Conservation (phyloP, 805 yeast species). For the Lachancea lanzarotensis region DNA sequence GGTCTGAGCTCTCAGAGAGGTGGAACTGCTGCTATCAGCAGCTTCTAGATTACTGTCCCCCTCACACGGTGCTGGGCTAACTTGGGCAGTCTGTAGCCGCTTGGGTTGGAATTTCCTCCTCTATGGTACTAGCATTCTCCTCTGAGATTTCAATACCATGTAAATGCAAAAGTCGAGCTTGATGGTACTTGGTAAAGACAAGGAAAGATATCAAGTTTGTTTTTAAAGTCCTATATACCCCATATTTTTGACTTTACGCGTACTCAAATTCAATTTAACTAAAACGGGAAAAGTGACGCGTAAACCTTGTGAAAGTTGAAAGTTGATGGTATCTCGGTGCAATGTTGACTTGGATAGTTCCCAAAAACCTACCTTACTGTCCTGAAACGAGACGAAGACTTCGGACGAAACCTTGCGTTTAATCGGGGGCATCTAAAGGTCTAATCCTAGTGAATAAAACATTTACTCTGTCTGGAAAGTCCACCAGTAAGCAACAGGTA, state of each 20-base stretch:
- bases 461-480: not conserved
- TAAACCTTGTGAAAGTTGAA: not conserved
- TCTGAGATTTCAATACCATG: not conserved
- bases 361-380: no score
- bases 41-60: not conserved
- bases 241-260: not conserved
- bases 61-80: not conserved
- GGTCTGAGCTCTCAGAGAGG: not conserved
- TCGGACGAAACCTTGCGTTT: not conserved
- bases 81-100: slow-evolving; percentile 2
- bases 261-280: not conserved
- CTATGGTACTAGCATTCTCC: not conserved
- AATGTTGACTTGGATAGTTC: not conserved
- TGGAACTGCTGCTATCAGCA: not conserved
- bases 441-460: not conserved
- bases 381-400: no score
- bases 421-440: not conserved
- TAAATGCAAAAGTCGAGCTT: not conserved
- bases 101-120: slow-evolving; percentile 1
- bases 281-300: not conserved
- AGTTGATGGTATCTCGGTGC: not conserved
- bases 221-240: not conserved
- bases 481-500: slow-evolving; percentile 1
- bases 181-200: not conserved
- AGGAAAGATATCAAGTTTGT: not conserved